Evolutionary conservation across 2,329 filamentous ascomycete species (phyloP).

Genomic region (Gnomoniopsis sp.): DNA sequence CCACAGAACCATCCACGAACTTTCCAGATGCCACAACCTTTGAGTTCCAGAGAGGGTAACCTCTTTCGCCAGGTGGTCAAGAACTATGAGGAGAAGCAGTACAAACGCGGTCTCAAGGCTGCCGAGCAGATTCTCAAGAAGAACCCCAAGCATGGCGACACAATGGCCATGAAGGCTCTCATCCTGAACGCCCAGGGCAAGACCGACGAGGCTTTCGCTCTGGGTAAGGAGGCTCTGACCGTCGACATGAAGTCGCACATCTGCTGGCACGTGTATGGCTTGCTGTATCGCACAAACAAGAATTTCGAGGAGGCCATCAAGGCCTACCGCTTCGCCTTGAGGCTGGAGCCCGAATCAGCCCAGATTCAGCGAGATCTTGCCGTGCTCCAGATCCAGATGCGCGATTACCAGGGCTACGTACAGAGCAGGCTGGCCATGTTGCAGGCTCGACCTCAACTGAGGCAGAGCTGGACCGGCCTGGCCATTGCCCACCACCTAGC

Average conservation of each 20-base stretch:
- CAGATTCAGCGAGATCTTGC: constrained; percentile 95
- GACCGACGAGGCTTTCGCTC: constrained; percentile 86
- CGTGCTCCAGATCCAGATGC: constrained; percentile 91
- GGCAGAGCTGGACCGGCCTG: constrained; percentile 97
- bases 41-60: constrained; percentile 84
- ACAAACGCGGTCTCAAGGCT: constrained; percentile 89
- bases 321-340: constrained; percentile 94
- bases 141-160: constrained; percentile 94
- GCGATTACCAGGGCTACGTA: constrained; percentile 91
- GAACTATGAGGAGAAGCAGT: constrained; percentile 97
- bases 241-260: constrained; percentile 99
- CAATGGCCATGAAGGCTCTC: constrained; percentile 96
- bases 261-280: constrained; percentile 98
- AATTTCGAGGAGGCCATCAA: constrained; percentile 99
- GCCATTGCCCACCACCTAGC: constrained; percentile 88
- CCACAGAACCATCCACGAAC: constrained; percentile 23
- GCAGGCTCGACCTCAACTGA: constrained; percentile 72
- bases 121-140: constrained; percentile 97
- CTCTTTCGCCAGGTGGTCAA: constrained; percentile 94
- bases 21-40: constrained; percentile 62
- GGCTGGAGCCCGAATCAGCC: constrained; percentile 86
- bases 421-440: constrained; percentile 87
- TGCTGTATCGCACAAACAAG: constrained; percentile 89
- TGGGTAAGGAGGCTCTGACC: constrained; percentile 88
- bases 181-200: constrained; percentile 93